Conservation (phyloP, 441 rosid species). For the Raphanus hybrid region DNA sequence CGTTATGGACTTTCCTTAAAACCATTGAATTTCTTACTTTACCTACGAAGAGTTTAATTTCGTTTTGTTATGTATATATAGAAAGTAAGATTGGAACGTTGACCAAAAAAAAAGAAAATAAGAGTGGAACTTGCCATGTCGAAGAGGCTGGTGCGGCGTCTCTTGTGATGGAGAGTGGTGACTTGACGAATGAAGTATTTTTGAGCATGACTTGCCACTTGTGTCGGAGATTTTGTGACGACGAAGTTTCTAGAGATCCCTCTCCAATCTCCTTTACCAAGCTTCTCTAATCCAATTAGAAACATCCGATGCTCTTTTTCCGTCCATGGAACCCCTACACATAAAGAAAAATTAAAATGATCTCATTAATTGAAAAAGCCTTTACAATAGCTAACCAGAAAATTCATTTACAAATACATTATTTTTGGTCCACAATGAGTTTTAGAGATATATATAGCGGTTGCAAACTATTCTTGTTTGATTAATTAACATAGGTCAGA, state of each 20-base stretch:
- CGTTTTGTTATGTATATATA: neutral
- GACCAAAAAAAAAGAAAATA: neutral
- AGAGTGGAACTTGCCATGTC: slow-evolving; percentile 57
- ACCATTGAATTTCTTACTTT: neutral
- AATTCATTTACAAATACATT: neutral
- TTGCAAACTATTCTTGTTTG: neutral
- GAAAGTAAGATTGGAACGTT: neutral
- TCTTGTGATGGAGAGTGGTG: slow-evolving; percentile 63
- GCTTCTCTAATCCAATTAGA: slow-evolving; percentile 74
- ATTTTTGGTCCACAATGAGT: neutral
- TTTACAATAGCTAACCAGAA: neutral
- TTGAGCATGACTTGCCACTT: slow-evolving; percentile 96
- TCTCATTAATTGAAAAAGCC: neutral
- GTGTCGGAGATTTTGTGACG: slow-evolving; percentile 86
- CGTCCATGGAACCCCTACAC: slow-evolving; percentile 83
- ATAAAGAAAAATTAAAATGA: neutral
- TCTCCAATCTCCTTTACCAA: slow-evolving; percentile 95
- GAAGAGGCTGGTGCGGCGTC: slow-evolving; percentile 85
- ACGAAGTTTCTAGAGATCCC: slow-evolving; percentile 84
- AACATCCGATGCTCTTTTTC: slow-evolving; percentile 80
- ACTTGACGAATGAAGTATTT: slow-evolving; percentile 80
- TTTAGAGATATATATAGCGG: neutral
- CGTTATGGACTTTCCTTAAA: slow-evolving; percentile 1
- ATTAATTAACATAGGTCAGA: neutral
- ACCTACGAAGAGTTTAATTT: neutral